Conservation (phyloP, 768 basidiomycete species). For the Phaeotremella fagi region DNA sequence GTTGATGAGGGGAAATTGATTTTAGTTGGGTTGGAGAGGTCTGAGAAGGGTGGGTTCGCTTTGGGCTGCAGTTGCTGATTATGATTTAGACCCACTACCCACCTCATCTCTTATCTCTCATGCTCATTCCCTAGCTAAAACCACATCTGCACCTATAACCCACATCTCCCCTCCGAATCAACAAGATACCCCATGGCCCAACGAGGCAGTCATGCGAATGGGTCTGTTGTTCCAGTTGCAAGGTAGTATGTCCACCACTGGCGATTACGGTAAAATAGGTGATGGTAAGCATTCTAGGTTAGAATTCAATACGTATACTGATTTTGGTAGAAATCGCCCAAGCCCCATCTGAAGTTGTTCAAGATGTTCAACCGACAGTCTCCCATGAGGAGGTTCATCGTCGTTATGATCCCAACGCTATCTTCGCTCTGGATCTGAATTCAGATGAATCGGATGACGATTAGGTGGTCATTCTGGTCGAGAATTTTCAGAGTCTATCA, state of each 20-base stretch:
- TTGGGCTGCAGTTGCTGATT: background rate
- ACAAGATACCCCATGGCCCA: conserved; percentile 36
- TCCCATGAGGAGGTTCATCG: conserved; percentile 27
- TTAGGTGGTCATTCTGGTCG: background rate
- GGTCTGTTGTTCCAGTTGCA: conserved; percentile 34
- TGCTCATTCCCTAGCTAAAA: conserved; percentile 24
- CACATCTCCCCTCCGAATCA: conserved; percentile 19
- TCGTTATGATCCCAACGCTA: conserved; percentile 27
- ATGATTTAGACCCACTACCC: conserved; percentile 5
- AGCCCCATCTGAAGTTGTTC: background rate
- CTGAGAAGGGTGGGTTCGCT: no score
- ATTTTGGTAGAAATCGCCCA: conserved; percentile 5
- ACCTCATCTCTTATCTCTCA: conserved; percentile 21
- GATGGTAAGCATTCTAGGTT: conserved; percentile 22
- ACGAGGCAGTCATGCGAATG: conserved; percentile 32
- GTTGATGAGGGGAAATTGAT: no score
- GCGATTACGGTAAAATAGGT: conserved; percentile 24
- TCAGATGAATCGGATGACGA: conserved; percentile 39
- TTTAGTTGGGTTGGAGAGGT: no score
- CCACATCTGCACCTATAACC: conserved; percentile 36
- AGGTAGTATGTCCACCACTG: conserved; percentile 38
- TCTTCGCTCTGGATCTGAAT: conserved; percentile 39
- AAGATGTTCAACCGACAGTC: background rate
- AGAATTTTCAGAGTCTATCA: background rate
- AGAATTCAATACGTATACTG: no score